Base-by-base conservation (phyloP, 2,329 filamentous ascomycete species). In the Gnomoniopsis smithogilvyi region DNA sequence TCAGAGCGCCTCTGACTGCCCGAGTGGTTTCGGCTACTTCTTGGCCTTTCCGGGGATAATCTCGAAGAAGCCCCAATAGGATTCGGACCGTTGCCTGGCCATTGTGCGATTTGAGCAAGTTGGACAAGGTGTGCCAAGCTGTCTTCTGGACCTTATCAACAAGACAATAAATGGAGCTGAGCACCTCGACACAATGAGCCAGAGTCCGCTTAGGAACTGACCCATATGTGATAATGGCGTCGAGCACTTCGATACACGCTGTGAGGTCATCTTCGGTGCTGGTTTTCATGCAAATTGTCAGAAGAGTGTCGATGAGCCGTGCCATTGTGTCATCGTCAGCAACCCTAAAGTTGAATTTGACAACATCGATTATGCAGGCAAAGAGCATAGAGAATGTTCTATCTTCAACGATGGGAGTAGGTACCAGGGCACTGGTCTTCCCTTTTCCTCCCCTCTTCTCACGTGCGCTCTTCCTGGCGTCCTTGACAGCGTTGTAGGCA, bases 291-390 rank as follows among this genome's bases (percentile, higher is more conserved):
- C 88, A 91, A 49, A 92, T 89, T 55, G 78, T 73, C 49, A 91
- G 77, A 10, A 90, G 74, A 14, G 80, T 80, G 58, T 84, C 79
- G 58, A 93, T 82, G 55, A 92, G 73, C 3, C 77, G 76, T 54
- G 80, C 80, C 21, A 89, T 78, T 49, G 87, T 83, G 34, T 79
- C 73, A 63, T 90, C 86, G 63, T 82, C 81, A 24, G 88, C 85
- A 34, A 85, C 80, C 64, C 87, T 88, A 70, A 86, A 89, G 69
- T 88, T 91, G 76, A 90, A 92, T 68, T 90, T 91, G 74, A 90
- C 85, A 56, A 91, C 79, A 62, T 90, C 85, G 59, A 82, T 80
- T 56, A 89, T 78, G 64, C 87, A 89, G 14, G 76, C 72, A 67
- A 92, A 91, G 2, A 92, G 73, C 51, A 83, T 80, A 2, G 80